Base-by-base conservation (phyloP, 805 yeast species). In the Ogataea wickerhamii region DNA sequence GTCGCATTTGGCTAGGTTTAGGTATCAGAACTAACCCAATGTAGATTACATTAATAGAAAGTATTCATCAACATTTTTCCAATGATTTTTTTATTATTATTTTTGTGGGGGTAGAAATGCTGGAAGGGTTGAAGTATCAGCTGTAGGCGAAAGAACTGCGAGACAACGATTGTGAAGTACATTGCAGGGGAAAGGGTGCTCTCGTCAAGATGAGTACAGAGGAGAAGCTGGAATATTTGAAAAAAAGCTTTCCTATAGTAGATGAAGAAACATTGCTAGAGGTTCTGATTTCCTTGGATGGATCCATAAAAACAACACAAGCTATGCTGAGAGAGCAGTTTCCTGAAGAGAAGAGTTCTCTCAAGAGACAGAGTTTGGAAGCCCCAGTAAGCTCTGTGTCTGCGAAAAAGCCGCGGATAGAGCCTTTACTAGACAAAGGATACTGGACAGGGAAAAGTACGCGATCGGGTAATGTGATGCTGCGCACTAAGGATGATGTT, bases 401-500 rank as follows among this genome's bases (percentile, higher is more conserved):
- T 13, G n/a, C 8, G 18, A 8, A 16, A 16, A n/a, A 8, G 8
- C 32, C 22, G 22, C 22, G 11, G n/a, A 11, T 19, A 16, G 24
- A 34, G 25, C 18, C n/a, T 16, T 20, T 18, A n/a, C 16, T 11
- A 5, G 18, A 14, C 8, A 12, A 13, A 12, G 12, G 17, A 18
- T 10, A 17, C 11, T 19, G 8, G 6, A 25, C 12, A 24, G 26
- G n/a, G 3, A 19, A n/a, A 14, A 4, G 14, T 13, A 12, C 20
- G 10, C 29, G n/a, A 8, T 29, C 44, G 6, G 45, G 38, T 27
- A 44, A 49, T 0, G 32, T 55, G 2, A 52, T 60, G 0, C 56
- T 83, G 4, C 67, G 72, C 42, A 66, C 76, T 1, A 74, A 77
- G 18, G 70, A 67, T 23, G 79, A 75, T 28, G 71, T 82, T 3